These are phyloP conservation scores for Trypanosoma avium DNA, from an alignment of 208 protist genomes.

Conservation along the genomic window DNA sequence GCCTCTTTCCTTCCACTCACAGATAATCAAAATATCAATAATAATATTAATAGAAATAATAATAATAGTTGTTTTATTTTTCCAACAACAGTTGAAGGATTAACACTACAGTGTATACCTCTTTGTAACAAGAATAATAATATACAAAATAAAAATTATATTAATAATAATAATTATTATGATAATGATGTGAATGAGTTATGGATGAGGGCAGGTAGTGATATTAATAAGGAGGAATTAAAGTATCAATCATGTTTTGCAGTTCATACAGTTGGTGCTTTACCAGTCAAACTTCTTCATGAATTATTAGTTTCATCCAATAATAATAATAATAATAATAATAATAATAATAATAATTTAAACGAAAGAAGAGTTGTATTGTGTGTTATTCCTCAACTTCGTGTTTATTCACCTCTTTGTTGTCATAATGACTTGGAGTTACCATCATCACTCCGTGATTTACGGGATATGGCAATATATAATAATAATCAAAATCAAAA, in stretches of 20 bases:
- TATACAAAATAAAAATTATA: too few relatives aligned
- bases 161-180: too few relatives aligned
- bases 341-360: too few relatives aligned
- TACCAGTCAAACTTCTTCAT: neutral
- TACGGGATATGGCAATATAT: slow-evolving; percentile 11
- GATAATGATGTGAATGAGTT: neutral
- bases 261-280: slow-evolving; percentile 1
- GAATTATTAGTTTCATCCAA: too few relatives aligned
- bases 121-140: neutral
- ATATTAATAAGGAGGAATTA: neutral
- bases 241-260: slow-evolving; percentile 4
- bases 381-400: slow-evolving; percentile 36
- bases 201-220: neutral
- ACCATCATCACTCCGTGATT: slow-evolving; percentile 32
- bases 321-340: too few relatives aligned
- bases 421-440: slow-evolving; percentile 28
- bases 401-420: slow-evolving; percentile 48
- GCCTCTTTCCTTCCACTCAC: slow-evolving; percentile 10
- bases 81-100: neutral
- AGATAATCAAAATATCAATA: too few relatives aligned
- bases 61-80: too few relatives aligned
- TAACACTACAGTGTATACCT: neutral
- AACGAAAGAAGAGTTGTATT: slow-evolving; percentile 10
- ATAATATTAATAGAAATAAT: too few relatives aligned
- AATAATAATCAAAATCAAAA: too few relatives aligned